A percentile compares a stretch with the other conserved stretches of the same genome.
These are phyloP conservation scores for Starmerella riodocensis DNA, from an alignment of 805 yeast genomes.

Conservation along the genomic window DNA sequence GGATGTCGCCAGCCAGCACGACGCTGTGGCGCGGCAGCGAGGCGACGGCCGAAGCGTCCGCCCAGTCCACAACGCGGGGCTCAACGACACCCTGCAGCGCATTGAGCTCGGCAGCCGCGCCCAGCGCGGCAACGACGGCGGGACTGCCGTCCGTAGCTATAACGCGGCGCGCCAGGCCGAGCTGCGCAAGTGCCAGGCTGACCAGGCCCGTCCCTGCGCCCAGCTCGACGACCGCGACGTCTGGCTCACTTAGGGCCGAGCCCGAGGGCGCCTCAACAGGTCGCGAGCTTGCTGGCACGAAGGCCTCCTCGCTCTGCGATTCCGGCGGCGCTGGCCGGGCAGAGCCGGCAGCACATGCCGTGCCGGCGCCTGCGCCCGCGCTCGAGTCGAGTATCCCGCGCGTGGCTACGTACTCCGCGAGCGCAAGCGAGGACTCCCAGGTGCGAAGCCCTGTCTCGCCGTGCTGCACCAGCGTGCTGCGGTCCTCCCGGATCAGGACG, in stretches of 20 bases:
- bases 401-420: conserved; percentile 11
- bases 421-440: conserved; percentile 18
- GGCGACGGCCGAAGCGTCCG: conserved; percentile 5
- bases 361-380: no score
- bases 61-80: conserved; percentile 11
- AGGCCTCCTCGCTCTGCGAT: no score
- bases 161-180: not conserved
- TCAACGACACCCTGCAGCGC: not conserved
- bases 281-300: no score
- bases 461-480: conserved; percentile 9
- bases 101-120: not conserved
- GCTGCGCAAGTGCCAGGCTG: conserved; percentile 13
- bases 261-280: not conserved
- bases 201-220: conserved; percentile 19
- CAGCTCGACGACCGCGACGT: conserved; percentile 11
- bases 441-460: conserved; percentile 19
- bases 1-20: conserved; percentile 16
- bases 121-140: conserved; percentile 3
- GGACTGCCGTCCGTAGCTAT: conserved; percentile 15
- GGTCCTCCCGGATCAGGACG: conserved; percentile 9
- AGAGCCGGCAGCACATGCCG: no score
- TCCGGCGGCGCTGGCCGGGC: no score
- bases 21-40: conserved; percentile 6
- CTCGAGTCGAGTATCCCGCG: no score
- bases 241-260: no score